phyloP scores from a whole-genome alignment of 2,329 filamentous ascomycete species.

The Colletotrichum sp. region DNA sequence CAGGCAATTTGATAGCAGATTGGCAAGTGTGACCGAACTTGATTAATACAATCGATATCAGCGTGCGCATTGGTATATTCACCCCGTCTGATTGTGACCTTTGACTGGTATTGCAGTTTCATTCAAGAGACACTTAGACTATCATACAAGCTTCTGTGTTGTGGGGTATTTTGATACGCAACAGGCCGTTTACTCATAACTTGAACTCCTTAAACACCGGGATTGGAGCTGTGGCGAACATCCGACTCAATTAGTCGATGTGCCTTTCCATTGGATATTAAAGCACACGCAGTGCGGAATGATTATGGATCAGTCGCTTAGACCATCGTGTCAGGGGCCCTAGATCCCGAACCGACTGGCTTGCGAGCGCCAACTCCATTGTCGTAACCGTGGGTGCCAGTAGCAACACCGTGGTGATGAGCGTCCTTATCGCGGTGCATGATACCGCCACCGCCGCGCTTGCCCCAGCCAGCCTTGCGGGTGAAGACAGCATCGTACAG shows the following conservation, averaged over 20 bases:
- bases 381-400: not conserved
- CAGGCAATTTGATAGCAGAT: no score
- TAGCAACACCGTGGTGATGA: not conserved
- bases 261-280: not conserved
- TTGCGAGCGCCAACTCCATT: not conserved
- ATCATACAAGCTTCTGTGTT: not conserved
- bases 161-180: not conserved
- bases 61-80: no score
- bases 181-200: not conserved
- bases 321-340: constrained; percentile 9
- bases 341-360: constrained; percentile 10
- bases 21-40: no score
- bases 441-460: constrained; percentile 16
- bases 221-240: not conserved
- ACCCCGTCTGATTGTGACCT: no score
- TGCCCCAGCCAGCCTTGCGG: constrained; percentile 65
- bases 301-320: not conserved
- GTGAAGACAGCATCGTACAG: constrained; percentile 64
- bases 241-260: not conserved
- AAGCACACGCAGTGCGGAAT: fast-evolving
- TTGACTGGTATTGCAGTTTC: no score
- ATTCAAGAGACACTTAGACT: not conserved
- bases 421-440: constrained; percentile 27
- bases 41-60: no score
- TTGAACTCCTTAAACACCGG: not conserved